Evolutionary conservation across 768 basidiomycete genomes (phyloP), one percentile per base, ranked within the genome.

Genomic region (Pleurotus giganteus): DNA sequence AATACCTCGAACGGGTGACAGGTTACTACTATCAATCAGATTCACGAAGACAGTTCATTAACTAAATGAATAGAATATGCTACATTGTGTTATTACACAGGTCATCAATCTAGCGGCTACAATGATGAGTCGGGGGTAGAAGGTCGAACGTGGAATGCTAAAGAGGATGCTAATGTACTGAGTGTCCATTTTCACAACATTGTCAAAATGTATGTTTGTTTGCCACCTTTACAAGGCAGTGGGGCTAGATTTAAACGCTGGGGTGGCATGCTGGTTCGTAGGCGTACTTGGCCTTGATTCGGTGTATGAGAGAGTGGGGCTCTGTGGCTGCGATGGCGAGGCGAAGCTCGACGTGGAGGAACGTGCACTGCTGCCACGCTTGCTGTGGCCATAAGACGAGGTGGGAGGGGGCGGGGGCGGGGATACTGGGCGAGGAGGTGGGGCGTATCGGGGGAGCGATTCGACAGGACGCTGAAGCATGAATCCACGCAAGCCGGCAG

Each of bases 401-500:
- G 56, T 37, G 13, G 55, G 46, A n/a, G 47, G 47, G 23, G 49
- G 54, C 19, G 52, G n/a, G 29, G 46, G 52, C 42, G 54, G 54
- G 17, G 12, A 15, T 7, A 60, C 59, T 13, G 61, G 46, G 8
- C 58, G 56, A 28, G 76, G 66, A 50, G 66, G 71, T 45, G 77
- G 60, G 4, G 74, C 78, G 59, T 87, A 85, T 21, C 83, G 77
- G 8, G 86, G 86, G 19, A 86, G 70, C 0, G 81, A 68, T 65
- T 86, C 84, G 4, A 84, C 67, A 23, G 86, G 86, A 58, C 79
- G 84, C 42, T 81, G 78, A 60, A 86, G 78, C 42, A 85, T 63
- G 66, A 76, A 85, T 19, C 81, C 79, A 79, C 74, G 82, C 61
- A 83, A 68, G 7, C 74, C 83, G 8, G 87, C 88, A 50, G 80